A percentile compares a stretch with the other conserved stretches of the same genome.
phyloP scores from a whole-genome alignment of 352 stramenopile species.

The Phytophthora palmivora region DNA sequence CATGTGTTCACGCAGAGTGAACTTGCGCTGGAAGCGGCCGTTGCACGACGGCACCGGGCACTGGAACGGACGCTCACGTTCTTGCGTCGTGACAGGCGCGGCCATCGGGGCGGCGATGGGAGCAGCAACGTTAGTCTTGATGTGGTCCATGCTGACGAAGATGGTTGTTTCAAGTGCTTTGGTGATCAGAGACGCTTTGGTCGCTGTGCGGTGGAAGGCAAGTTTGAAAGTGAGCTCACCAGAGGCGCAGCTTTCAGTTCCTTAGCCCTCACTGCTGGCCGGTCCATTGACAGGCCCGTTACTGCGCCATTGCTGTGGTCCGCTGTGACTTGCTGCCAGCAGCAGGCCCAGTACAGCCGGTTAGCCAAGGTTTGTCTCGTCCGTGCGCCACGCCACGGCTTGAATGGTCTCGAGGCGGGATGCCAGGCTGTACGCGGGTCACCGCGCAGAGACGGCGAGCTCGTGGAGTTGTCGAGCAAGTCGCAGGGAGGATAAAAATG shows the following conservation, averaged over 20 bases:
- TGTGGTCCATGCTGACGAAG: constrained; percentile 32
- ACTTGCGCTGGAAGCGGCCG: constrained; percentile 74
- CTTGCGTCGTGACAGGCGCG: constrained; percentile 11
- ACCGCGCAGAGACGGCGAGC: constrained; percentile 27
- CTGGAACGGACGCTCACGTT: constrained; percentile 50
- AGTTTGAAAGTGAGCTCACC: constrained; percentile 54
- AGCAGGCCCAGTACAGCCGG: constrained; percentile 26
- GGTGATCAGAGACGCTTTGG: constrained; percentile 25
- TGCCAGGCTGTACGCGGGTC: constrained; percentile 34
- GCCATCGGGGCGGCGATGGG: neutral
- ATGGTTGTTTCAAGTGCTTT: constrained; percentile 30
- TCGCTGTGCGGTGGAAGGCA: constrained; percentile 45
- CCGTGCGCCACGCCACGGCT: constrained; percentile 33
- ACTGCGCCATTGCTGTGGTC: constrained; percentile 32
- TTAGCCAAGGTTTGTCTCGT: constrained; percentile 32
- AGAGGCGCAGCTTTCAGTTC: constrained; percentile 28
- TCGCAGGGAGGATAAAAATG: constrained; percentile 32
- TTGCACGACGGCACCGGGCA: constrained; percentile 47
- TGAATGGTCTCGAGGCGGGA: constrained; percentile 41
- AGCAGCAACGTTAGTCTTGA: constrained; percentile 20
- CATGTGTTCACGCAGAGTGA: constrained; percentile 79
- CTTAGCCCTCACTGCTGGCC: constrained; percentile 27
- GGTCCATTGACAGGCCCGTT: constrained; percentile 31
- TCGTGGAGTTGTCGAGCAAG: constrained; percentile 42
- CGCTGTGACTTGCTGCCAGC: constrained; percentile 40